Conservation (phyloP, 352 stramenopile genomes). For the Phytopythium oedochilum region DNA sequence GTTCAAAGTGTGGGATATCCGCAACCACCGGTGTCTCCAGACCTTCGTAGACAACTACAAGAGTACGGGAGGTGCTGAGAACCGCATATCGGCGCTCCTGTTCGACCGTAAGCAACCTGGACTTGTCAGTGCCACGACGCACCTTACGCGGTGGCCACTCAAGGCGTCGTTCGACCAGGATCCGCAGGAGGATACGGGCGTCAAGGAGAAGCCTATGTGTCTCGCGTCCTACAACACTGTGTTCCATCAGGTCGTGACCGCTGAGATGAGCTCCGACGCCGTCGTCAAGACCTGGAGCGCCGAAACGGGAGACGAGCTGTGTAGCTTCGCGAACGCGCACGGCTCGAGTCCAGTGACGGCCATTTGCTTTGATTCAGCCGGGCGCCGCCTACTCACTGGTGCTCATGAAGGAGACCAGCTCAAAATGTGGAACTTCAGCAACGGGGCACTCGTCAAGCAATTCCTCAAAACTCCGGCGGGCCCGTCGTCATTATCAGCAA, state of each 20-base stretch:
- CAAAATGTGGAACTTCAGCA: slow-evolving; percentile 91
- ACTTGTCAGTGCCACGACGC: slow-evolving; percentile 62
- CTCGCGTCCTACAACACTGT: slow-evolving; percentile 74
- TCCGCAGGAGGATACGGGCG: slow-evolving; percentile 29
- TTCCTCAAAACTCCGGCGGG: slow-evolving; percentile 52
- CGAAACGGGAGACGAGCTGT: slow-evolving; percentile 83
- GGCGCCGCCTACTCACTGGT: slow-evolving; percentile 72
- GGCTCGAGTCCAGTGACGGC: slow-evolving; percentile 65
- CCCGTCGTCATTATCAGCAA: slow-evolving; percentile 13
- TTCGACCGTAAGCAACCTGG: slow-evolving; percentile 64
- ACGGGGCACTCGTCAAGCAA: slow-evolving; percentile 79
- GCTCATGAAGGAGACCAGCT: slow-evolving; percentile 71
- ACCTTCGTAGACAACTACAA: slow-evolving; percentile 67
- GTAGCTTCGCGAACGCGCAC: slow-evolving; percentile 69
- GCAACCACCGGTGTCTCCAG: slow-evolving; percentile 75
- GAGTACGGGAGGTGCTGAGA: slow-evolving; percentile 48
- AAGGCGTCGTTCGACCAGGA: slow-evolving; percentile 37
- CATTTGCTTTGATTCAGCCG: slow-evolving; percentile 79
- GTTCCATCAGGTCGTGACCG: slow-evolving; percentile 82
- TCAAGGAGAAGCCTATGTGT: slow-evolving; percentile 42
- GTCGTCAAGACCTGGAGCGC: slow-evolving; percentile 83
- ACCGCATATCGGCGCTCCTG: slow-evolving; percentile 59
- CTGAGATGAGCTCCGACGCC: slow-evolving; percentile 66
- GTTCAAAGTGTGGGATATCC: slow-evolving; percentile 83
- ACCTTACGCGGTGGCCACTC: slow-evolving; percentile 64